phyloP scores from a whole-genome alignment of 192 early-diverging fungal genomes.

The Martensiomyces pterosporus region DNA sequence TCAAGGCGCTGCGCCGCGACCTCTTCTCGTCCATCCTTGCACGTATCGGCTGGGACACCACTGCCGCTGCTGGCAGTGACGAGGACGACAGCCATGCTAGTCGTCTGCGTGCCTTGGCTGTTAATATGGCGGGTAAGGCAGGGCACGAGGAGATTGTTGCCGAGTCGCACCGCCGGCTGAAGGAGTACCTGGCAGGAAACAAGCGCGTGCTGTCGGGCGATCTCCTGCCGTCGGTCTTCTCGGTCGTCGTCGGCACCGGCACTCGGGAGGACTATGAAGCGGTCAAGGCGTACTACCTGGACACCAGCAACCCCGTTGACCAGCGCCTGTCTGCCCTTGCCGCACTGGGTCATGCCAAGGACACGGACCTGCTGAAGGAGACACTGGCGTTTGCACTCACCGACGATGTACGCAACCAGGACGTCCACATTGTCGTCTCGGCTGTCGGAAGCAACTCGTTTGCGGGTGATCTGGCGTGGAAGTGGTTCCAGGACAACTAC shows the following conservation, averaged over 20 bases:
- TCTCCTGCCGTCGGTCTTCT: conserved; percentile 47
- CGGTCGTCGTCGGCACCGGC: conserved; percentile 43
- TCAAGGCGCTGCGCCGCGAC: conserved; percentile 38
- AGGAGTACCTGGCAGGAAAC: conserved; percentile 50
- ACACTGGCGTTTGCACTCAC: conserved; percentile 6
- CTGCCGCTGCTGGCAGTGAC: no score
- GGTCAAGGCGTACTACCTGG: conserved; percentile 28
- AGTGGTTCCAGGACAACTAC: conserved; percentile 53
- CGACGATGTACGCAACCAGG: conserved; percentile 10
- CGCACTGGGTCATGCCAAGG: conserved; percentile 48
- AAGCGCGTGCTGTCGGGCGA: conserved; percentile 31
- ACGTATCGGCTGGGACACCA: conserved; percentile 54
- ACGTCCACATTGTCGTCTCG: conserved; percentile 11
- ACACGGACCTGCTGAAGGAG: conserved; percentile 22
- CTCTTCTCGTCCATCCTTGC: conserved; percentile 52
- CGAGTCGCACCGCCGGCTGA: conserved; percentile 51
- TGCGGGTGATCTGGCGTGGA: conserved; percentile 52
- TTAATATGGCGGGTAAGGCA: conserved; percentile 50
- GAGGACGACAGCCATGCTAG: conserved; percentile 53
- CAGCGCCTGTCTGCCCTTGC: conserved; percentile 49
- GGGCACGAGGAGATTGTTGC: conserved; percentile 47
- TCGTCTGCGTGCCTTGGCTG: conserved; percentile 52
- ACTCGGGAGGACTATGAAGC: conserved; percentile 15
- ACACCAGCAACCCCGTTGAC: conserved; percentile 15
- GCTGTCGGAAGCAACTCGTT: conserved; percentile 50